Conservation (phyloP, 2,329 filamentous ascomycete genomes). For the Arthrocladium fulminans region DNA sequence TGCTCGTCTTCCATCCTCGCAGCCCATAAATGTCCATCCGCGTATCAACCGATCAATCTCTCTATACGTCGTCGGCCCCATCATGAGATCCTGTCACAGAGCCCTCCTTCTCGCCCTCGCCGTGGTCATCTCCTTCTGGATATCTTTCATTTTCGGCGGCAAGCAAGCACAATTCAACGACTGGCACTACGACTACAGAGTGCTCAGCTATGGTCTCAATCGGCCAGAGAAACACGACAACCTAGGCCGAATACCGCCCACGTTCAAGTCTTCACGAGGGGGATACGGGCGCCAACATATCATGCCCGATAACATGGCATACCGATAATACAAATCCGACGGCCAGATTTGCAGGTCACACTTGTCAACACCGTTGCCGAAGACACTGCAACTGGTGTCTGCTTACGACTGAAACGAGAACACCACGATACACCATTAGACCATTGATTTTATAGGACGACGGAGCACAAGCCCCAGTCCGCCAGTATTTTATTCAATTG, state of each 20-base stretch:
- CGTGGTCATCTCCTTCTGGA: conserved; percentile 3
- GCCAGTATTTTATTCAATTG: no score
- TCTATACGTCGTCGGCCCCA: background rate
- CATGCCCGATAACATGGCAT: background rate
- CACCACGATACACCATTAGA: background rate
- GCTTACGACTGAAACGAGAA: background rate
- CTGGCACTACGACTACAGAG: conserved; percentile 8
- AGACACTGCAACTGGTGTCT: background rate
- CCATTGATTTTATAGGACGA: no score
- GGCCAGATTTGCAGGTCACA: no score
- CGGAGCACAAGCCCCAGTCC: no score
- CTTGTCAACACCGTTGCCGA: background rate
- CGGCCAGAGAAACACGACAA: conserved; percentile 1
- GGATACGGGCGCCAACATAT: background rate
- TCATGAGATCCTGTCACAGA: conserved; percentile 5
- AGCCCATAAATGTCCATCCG: background rate
- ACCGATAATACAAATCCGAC: background rate
- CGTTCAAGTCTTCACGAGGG: conserved; percentile 3
- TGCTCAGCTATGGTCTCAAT: conserved; percentile 9
- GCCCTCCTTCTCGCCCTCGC: conserved; percentile 5
- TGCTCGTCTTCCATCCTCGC: background rate
- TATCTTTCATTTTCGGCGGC: conserved; percentile 7
- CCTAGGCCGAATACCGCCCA: conserved; percentile 1
- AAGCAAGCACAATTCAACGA: conserved; percentile 8
- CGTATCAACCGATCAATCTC: background rate